These are phyloP conservation scores for Pleomassaria siparia DNA, from an alignment of 2,329 filamentous ascomycete species.

Conservation along the genomic window DNA sequence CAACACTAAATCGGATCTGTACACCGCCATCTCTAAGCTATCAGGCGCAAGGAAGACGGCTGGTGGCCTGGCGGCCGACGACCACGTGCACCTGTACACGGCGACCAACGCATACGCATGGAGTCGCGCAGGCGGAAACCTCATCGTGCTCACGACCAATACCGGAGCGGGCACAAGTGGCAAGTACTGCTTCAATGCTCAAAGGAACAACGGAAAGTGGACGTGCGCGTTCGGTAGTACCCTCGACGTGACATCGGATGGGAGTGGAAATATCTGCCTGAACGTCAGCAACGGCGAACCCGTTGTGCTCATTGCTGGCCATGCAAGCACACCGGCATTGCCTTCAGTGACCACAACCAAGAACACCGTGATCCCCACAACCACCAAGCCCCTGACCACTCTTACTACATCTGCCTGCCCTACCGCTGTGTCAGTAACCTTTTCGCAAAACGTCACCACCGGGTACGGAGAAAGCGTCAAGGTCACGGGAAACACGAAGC, in stretches of 20 bases:
- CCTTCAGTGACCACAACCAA: neutral
- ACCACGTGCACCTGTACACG: slow-evolving; percentile 50
- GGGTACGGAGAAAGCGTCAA: slow-evolving; percentile 53
- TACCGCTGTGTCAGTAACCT: slow-evolving; percentile 41
- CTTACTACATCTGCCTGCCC: slow-evolving; percentile 26
- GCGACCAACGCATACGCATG: slow-evolving; percentile 49
- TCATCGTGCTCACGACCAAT: slow-evolving; percentile 52
- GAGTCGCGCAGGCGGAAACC: slow-evolving; percentile 47
- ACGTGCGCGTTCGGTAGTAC: slow-evolving; percentile 45
- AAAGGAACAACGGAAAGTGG: slow-evolving; percentile 44
- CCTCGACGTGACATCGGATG: slow-evolving; percentile 46
- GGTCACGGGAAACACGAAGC: slow-evolving; percentile 47
- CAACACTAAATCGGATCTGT: slow-evolving; percentile 43
- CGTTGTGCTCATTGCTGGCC: slow-evolving; percentile 40
- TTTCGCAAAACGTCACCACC: slow-evolving; percentile 51
- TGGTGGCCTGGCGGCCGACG: slow-evolving; percentile 48
- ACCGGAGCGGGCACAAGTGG: slow-evolving; percentile 42
- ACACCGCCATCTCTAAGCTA: slow-evolving; percentile 40
- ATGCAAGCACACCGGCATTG: slow-evolving; percentile 1
- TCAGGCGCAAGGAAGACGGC: slow-evolving; percentile 31
- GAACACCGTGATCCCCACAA: neutral
- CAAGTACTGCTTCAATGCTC: slow-evolving; percentile 48
- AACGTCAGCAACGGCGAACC: slow-evolving; percentile 47
- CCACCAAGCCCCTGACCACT: slow-evolving; percentile 16
- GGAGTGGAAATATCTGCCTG: slow-evolving; percentile 47